Evolutionary conservation across 306 rosid species (phyloP), one percentile per base, ranked within the genome.

Genomic region (Vicia sativa): DNA sequence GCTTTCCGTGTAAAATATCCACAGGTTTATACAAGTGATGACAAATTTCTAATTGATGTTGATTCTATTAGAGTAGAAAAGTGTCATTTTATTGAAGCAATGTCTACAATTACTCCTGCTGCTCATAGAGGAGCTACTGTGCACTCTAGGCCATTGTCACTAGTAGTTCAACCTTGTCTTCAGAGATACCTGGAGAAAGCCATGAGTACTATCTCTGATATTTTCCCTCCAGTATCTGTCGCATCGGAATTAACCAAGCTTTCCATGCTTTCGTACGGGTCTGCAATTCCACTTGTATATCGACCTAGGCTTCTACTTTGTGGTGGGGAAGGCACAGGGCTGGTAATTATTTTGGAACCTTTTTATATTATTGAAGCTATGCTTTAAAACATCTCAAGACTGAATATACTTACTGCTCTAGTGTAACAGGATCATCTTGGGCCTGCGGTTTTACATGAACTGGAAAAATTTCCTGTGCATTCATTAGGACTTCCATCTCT

Each of bases 371-470:
- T 46, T 56, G 71, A 34, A 53, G 14, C 29, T 71, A 58, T 41
- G 70, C 41, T 42, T 65, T 68, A 60, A 71, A 74, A 28, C 23
- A 73, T 65, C 77, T 73, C 65, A 62, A 86, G 68, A 74, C 87
- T 86, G 85, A 88, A 86, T 87, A 70, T 86, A 93, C 97, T 93
- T 88, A 86, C 99, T 86, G 86, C 80, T 86, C 87, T 90, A 93
- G 97, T 88, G 84, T 93, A 78, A 85, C 99, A 93, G 99, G 99
- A 93, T 84, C 99, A 93, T 84, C 86, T 93, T 82, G 99, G 99
- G 70, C 99, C 96, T 69, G 99, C 99, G 34, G 82, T 93, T 82
- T 84, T 93, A 76, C 99, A 93, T 65, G 97, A 93, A 76, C 83
- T 93, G 79, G 99, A 93, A 86, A 93, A 93, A 56, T 93, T 90